Evolutionary conservation across 2,329 filamentous ascomycete species (phyloP), one percentile per base, ranked within the genome.

Genomic region (Pyrenophora seminiperda): DNA sequence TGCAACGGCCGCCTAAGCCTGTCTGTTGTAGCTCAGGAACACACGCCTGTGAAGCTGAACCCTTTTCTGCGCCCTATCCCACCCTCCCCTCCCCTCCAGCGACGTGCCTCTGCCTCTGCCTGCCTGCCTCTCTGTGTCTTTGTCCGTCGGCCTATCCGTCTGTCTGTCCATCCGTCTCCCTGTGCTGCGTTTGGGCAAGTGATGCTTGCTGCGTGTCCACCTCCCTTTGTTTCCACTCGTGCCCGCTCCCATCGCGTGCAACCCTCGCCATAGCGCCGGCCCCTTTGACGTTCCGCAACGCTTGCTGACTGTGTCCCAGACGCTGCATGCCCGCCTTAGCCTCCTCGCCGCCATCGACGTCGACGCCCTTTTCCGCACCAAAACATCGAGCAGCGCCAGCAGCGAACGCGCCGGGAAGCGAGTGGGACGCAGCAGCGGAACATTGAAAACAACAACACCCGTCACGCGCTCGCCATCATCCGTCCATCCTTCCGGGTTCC

Each of bases 191-290:
- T 43, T 60, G 56, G 62, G 67, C 71, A 61, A 65, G 69, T 71
- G 45, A 58, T 54, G 55, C 56, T 53, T 44, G 40, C 41, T 51
- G 41, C 53, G 50, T 39, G 58, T 56, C 58, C 61, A 58, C 59
- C 56, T 56, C 63, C 66, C 65, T 41, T 68, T 66, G 70, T 68
- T 65, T 61, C 61, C 63, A 59, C 53, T 58, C 53, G 62, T 64
- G 63, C 58, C 61, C 63, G 60, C 56, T 56, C 41, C 64, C 63
- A 68, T 66, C 63, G 65, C 54, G 67, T 68, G 71, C 70, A 54
- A 57, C 68, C 67, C 51, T 61, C 58, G 66, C 57, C 62, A 61
- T 59, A 59, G 60, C 62, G 58, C 58, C 57, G 41, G 59, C 59
- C 64, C 62, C 62, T 65, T 66, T 65, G 62, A 58, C 56, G 47